Conservation (phyloP, 768 basidiomycete genomes). For the Russula foetens region DNA sequence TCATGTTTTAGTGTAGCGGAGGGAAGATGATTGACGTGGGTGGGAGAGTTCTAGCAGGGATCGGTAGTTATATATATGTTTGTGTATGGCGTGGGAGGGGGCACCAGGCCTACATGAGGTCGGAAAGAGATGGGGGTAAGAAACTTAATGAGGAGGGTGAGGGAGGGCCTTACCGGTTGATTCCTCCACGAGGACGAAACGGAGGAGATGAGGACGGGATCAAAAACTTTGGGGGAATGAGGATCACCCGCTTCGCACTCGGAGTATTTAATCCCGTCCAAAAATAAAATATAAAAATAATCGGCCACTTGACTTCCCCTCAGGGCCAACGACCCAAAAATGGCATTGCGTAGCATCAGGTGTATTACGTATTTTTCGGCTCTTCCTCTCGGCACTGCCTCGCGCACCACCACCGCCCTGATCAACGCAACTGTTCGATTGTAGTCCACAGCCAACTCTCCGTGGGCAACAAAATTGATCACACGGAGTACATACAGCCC, state of each 20-base stretch:
- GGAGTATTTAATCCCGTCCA: neutral
- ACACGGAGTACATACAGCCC: neutral
- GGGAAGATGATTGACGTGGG: neutral
- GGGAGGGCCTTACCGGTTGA: neutral
- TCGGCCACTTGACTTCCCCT: neutral
- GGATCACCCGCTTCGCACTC: neutral
- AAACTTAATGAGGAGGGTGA: neutral
- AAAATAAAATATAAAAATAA: neutral
- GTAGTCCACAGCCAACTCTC: neutral
- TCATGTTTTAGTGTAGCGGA: slow-evolving; percentile 31
- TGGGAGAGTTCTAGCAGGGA: neutral
- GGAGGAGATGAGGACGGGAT: neutral
- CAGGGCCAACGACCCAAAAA: neutral
- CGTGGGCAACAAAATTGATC: neutral
- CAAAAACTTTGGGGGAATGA: neutral
- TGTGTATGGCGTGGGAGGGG: neutral
- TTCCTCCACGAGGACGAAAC: neutral
- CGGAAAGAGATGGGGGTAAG: neutral
- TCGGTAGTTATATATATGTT: slow-evolving; percentile 1
- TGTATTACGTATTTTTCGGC: neutral
- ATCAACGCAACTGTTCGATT: neutral
- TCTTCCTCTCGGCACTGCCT: neutral
- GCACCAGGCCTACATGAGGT: neutral
- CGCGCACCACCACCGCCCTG: neutral
- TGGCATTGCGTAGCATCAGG: neutral